Evolutionary conservation across 1,139 yeast species (phyloP), one percentile per base, ranked within the genome.

Genomic region (Pichia sp.): DNA sequence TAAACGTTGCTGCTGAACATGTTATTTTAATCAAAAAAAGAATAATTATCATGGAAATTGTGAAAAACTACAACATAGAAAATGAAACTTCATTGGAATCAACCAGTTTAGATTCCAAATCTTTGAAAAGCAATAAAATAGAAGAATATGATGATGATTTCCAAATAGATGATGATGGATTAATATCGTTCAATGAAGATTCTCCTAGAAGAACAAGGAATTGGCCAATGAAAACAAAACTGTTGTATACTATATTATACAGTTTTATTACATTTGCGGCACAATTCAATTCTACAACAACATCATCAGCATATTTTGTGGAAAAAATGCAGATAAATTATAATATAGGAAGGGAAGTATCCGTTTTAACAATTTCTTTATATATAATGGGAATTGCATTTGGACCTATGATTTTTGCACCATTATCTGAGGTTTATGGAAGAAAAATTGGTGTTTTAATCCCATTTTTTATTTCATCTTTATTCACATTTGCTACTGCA

Each of bases 361-460:
- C 74, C n/a, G 55, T 81, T 30, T 62, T 83, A 1, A 91, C 89
- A 5, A 68, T 82, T 46, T 75, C 91, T 0, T 72, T 83, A 49
- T 83, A 82, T 56, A 63, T 83, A 45, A 44, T 83, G 37, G 91
- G 93, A 9, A 68, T 82, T 42, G 80, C 88, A 0, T 60, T 76
- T 46, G 86, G 86, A 7, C 89, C 89, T 0, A 76, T 78, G 20
- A 50, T 82, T 36, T 79, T 82, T 19, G 88, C 89, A 8, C 91
- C 91, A 18, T 59, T 82, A 33, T 79, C 88, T 16, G 91, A 83
- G 60, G 59, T 79, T n/a, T 69, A 74, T 49, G 91, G 93, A 24
- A 72, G 91, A 53, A 74, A 76, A 53, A 66, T 72, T 43, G 72
- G 80, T 34, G 82, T 41, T 16, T 14, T 41, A 18, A 78, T 56